Base-by-base conservation (phyloP, 257 asterid genomes). In the Solanum piurae region DNA sequence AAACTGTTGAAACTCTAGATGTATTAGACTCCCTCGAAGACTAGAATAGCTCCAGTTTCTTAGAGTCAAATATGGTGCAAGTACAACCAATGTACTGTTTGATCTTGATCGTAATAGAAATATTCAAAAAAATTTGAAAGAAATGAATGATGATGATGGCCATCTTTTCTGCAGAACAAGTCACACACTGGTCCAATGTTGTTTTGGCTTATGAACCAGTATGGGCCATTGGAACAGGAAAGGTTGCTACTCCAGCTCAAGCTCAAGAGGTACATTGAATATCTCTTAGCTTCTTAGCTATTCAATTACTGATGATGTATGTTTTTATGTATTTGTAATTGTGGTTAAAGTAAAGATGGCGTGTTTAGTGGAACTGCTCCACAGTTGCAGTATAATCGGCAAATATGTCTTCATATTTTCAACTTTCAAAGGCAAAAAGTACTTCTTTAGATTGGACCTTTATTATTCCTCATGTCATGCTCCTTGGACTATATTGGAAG, bases 181-280 rank as follows among this genome's bases (percentile, higher is more conserved):
- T 87, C n/a, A 14, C 80, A 18, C 76, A 90, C 74, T 92, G 94
- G 92, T 64, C 91, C 85, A 86, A 89, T 55, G n/a, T 92, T 68
- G 91, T 90, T 83, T 89, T 92, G 82, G 94, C 92, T 77, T 92
- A 92, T 60, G 94, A 92, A 87, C 94, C 94, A 55, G 94, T 92
- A 74, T 92, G 94, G 93, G 94, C 94, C 64, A 90, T 92, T 88
- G 94, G 92, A 72, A 89, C 92, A 12, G 91, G 94, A 75, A 90
- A 89, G 88, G 92, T 92, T 86, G 94, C 94, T 74, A 90, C 94
- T 90, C 94, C 94, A 72, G 89, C 90, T 52, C 94, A 90, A 83
- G 94, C 94, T 87, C 92, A 92, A 77, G 92, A 92, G 74, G 94
- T 92, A 90, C 40, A 91, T 88, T 49, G 86, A 58, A n/a, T 42